phyloP scores from a whole-genome alignment of 1,284 basidiomycete species.

The Puccinia coronata region DNA sequence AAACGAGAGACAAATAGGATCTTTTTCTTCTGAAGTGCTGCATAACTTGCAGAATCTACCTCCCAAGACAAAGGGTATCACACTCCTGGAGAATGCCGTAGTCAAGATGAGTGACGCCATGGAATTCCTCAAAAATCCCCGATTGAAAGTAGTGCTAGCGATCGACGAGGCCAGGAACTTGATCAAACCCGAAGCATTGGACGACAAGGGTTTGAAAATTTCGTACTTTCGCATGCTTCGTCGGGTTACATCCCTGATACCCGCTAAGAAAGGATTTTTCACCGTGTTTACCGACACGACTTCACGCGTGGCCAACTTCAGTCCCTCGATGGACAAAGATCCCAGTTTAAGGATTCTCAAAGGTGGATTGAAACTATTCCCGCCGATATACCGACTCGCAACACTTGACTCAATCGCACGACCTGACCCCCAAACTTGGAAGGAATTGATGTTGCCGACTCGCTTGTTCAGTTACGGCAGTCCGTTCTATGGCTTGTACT shows the following conservation, averaged over 20 bases:
- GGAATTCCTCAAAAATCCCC: neutral
- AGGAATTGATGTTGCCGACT: conserved; percentile 1
- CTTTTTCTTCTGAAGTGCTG: too few species aligned
- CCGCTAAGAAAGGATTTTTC: neutral
- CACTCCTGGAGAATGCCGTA: neutral
- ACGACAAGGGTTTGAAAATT: neutral
- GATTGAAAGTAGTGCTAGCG: neutral
- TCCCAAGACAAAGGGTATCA: too few species aligned
- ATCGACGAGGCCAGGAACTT: conserved; percentile 21
- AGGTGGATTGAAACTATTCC: neutral
- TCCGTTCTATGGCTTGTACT: conserved; percentile 24
- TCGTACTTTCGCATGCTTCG: conserved; percentile 8
- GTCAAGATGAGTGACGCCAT: neutral
- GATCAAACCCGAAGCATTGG: neutral
- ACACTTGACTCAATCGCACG: neutral
- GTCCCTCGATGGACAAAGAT: neutral
- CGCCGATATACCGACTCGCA: conserved; percentile 15
- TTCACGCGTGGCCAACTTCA: conserved; percentile 6
- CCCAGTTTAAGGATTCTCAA: neutral
- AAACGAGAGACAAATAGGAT: too few species aligned
- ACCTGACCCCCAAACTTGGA: neutral
- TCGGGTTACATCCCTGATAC: neutral
- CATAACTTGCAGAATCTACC: too few species aligned
- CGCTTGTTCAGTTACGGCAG: conserved; percentile 8
- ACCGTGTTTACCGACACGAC: conserved; percentile 4